Base-by-base conservation (phyloP, 768 basidiomycete species). In the Ramaria rubella region DNA sequence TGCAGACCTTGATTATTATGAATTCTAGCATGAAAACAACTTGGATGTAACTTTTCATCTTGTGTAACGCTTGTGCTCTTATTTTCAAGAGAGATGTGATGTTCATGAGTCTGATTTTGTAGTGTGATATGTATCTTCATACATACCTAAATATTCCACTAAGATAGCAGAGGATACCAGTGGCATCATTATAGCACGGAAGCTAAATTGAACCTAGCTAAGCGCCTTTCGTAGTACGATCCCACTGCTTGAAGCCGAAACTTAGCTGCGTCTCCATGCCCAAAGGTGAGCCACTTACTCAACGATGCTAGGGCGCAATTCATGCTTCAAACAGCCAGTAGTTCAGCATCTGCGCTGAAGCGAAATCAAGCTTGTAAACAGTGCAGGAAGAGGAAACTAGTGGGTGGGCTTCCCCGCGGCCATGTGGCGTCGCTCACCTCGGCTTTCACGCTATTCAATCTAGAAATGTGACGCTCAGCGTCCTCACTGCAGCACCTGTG, bases 401-500 rank as follows among this genome's bases (percentile, higher is more conserved):
- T 90, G 71, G 58, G 85, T 73, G n/a, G n/a, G n/a, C 42, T 11
- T n/a, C 52, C 24, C 38, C 53, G 14, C 54, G 21, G 33, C 27
- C 17, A 27, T 54, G 36, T 33, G 33, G 27, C 52, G 27, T 40
- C 38, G 50, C 30, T 42, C 49, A 54, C 40, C 40, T 45, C 42
- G 34, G 3, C 42, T 27, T 23, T 4, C 50, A 6, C 29, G 36
- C 12, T 55, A 15, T 24, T 60, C 31, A 26, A 24, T 27, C 23
- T 63, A 92, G 89, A 91, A 90, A 86, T 93, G 90, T 62, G 90
- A 93, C 69, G 90, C 90, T 40, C 79, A 84, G 40, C 84, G 90
- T 60, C 90, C 90, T 12, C 87, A 91, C 67, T 93, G 90, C 66
- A 78, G 82, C 40, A 90, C 90, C 52, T 92, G 90, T 64, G 80